These are phyloP conservation scores for Przewalskia tangutica DNA, from an alignment of 257 asterid species.

Conservation along the genomic window DNA sequence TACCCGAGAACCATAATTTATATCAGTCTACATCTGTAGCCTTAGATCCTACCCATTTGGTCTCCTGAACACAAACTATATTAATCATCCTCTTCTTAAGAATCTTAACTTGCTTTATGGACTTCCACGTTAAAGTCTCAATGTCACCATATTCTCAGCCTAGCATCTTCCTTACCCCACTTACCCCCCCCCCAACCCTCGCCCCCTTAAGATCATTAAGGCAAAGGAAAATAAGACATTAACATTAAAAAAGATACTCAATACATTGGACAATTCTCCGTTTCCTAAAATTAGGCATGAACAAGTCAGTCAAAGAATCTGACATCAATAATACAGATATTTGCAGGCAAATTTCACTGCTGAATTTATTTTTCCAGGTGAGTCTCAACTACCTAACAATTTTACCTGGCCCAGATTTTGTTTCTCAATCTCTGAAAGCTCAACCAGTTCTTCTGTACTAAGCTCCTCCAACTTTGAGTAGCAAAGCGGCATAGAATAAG, in stretches of 20 bases:
- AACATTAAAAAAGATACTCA: neutral
- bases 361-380: neutral
- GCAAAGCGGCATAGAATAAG: constrained; percentile 87
- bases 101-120: no score
- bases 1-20: no score
- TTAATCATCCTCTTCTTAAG: no score
- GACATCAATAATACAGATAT: neutral
- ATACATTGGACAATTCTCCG: neutral
- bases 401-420: constrained; percentile 71
- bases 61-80: no score
- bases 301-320: neutral
- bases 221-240: neutral
- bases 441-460: constrained; percentile 68
- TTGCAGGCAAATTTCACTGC: neutral
- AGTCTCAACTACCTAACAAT: neutral
- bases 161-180: no score
- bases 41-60: no score
- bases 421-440: constrained; percentile 67
- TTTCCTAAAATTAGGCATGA: neutral
- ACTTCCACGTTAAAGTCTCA: no score
- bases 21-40: no score
- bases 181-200: no score
- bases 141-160: no score
- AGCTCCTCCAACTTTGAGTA: constrained; percentile 66
- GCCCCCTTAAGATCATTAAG: neutral